These are phyloP conservation scores for Ophiosphaerella korrae DNA, from an alignment of 2,329 filamentous ascomycete genomes.

Conservation along the genomic window DNA sequence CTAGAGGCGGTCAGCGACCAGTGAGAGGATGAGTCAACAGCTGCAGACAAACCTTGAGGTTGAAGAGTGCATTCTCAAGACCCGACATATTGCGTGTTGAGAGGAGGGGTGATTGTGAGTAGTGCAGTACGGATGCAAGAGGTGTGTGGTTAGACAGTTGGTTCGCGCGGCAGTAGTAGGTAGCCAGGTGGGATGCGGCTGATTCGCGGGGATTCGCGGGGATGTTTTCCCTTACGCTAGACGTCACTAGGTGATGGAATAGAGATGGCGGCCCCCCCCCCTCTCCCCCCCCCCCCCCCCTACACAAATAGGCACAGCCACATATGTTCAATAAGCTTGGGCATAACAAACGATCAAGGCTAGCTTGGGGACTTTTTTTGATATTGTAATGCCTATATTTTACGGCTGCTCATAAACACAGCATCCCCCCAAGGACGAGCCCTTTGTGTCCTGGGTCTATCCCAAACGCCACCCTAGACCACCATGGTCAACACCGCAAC, in stretches of 20 bases:
- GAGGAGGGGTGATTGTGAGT: conserved; percentile 6
- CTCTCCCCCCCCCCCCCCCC: no score
- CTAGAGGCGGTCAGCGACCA: conserved; percentile 44
- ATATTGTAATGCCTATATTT: no score
- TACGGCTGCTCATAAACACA: no score
- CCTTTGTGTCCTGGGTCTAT: conserved; percentile 15
- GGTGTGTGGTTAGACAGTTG: conserved; percentile 8
- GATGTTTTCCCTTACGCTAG: conserved; percentile 29
- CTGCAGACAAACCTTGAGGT: conserved; percentile 58
- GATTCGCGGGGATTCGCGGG: conserved; percentile 29
- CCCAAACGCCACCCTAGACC: conserved; percentile 27
- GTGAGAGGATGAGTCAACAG: conserved; percentile 1
- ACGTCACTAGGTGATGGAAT: conserved; percentile 14
- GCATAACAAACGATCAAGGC: no score
- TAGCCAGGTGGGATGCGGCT: conserved; percentile 28
- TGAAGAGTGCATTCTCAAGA: conserved; percentile 66
- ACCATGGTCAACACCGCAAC: conserved; percentile 27
- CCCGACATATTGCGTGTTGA: conserved; percentile 57
- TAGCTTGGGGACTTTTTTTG: no score
- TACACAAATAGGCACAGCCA: background rate
- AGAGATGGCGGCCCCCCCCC: no score
- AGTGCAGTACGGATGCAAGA: conserved; percentile 4
- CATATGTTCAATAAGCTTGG: no score
- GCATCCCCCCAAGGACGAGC: no score
- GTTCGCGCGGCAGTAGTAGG: conserved; percentile 7